Evolutionary conservation across 306 rosid genomes (phyloP).

Genomic region (Betula pendula): DNA sequence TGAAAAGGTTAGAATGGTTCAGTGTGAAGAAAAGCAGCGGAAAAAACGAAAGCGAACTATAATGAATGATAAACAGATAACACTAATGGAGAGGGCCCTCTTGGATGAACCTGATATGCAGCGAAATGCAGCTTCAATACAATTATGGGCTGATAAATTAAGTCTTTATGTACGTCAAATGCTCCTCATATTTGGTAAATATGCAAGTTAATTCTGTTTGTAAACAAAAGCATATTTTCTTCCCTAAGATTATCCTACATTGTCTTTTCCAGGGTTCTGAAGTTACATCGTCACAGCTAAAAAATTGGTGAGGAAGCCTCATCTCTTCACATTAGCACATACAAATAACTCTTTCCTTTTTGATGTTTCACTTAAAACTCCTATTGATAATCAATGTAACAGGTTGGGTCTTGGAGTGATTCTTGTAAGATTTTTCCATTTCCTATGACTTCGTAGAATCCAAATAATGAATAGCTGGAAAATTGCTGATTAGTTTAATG

Average conservation of each 20-base stretch:
- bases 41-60: constrained; percentile 88
- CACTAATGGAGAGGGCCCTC: constrained; percentile 70
- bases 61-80: constrained; percentile 81
- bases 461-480: background rate
- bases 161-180: constrained; percentile 61
- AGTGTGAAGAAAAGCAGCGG: constrained; percentile 53
- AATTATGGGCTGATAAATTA: constrained; percentile 82
- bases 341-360: constrained; percentile 7
- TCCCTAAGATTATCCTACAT: constrained; percentile 35
- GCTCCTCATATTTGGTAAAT: constrained; percentile 21
- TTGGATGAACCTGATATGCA: constrained; percentile 94
- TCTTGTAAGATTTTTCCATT: background rate
- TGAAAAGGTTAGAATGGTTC: constrained; percentile 64
- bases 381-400: background rate
- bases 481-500: background rate
- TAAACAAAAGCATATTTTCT: constrained; percentile 13
- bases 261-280: constrained; percentile 80
- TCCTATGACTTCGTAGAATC: background rate
- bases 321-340: constrained; percentile 5
- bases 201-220: constrained; percentile 12
- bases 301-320: constrained; percentile 71
- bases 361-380: constrained; percentile 6
- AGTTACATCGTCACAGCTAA: constrained; percentile 82
- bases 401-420: background rate
- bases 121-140: constrained; percentile 67